phyloP scores from a whole-genome alignment of 805 yeast species.

The Candida stauntonica region DNA sequence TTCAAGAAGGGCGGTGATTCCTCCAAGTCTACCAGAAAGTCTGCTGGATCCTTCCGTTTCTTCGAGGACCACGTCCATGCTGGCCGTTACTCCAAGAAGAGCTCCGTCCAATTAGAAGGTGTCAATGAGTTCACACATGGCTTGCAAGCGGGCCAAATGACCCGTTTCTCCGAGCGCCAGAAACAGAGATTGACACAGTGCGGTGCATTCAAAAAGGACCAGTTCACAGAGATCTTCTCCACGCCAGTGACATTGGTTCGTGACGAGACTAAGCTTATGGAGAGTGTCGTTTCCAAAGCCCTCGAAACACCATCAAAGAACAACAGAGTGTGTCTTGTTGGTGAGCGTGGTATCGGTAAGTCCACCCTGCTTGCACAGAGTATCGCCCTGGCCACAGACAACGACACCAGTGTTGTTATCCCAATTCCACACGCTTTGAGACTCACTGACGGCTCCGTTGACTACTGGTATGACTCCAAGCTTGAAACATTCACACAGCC shows the following conservation, averaged over 20 bases:
- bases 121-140: not conserved
- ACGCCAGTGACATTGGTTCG: conserved; percentile 59
- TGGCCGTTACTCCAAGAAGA: conserved; percentile 25
- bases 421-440: conserved; percentile 60
- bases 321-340: conserved; percentile 56
- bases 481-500: conserved; percentile 65
- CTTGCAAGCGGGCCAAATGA: conserved; percentile 28
- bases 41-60: conserved; percentile 20
- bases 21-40: conserved; percentile 13
- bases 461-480: conserved; percentile 52
- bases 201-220: conserved; percentile 65
- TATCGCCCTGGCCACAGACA: conserved; percentile 48
- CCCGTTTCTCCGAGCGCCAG: conserved; percentile 36
- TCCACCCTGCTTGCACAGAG: conserved; percentile 67
- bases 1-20: conserved; percentile 15
- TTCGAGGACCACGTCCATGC: conserved; percentile 24
- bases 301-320: conserved; percentile 29
- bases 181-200: conserved; percentile 43
- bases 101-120: not conserved
- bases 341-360: conserved; percentile 78
- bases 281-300: conserved; percentile 36
- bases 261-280: conserved; percentile 38
- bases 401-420: conserved; percentile 44
- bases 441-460: conserved; percentile 69
- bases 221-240: conserved; percentile 60